Base-by-base conservation (phyloP, 2,329 filamentous ascomycete genomes). In the Fusarium compactum region DNA sequence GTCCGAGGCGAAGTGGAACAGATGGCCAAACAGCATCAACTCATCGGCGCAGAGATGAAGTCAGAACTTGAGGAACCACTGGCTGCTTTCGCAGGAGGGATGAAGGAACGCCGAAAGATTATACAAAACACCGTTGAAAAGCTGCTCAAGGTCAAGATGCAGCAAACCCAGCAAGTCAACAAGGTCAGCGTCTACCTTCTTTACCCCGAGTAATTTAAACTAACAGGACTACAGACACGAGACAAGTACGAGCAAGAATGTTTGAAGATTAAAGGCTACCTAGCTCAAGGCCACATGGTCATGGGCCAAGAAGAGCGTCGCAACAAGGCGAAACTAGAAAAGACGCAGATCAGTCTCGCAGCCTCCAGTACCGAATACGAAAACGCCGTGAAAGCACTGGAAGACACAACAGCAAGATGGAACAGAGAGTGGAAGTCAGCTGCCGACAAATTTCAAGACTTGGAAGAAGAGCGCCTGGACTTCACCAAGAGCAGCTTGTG, bases 291-390 rank as follows among this genome's bases (percentile, higher is more conserved):
- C 12, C 97, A 99, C 79, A 99, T 99, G 96, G 96, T 99, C 62
- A 99, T 99, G 96, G 96, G 96, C 16, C 96, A 99, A 76, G 96
- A 99, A 79, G 96, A 99, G 83, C 90, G 96, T 29, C 98, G 97
- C 83, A 99, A 99, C 81, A 99, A 99, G 83, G 95, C 95, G 24
- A 98, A 97, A 82, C 87, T 99, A 45, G 96, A 99, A 81, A 99
- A 99, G 87, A 98, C 96, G 2, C 96, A 99, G 79, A 96, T 98
- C 75, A 97, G 95, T 76, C 87, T 99, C 63, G 95, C 95, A 1
- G 90, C 91, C 10, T 95, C 95, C 65, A 98, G 97, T 81, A 91
- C 90, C 46, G 96, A 98, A 76, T 99, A 99, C 78, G 95, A 99
- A 80, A 89, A 89, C 54, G 94, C 96, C 1, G 92, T 99, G 64